Evolutionary conservation across 768 basidiomycete species (phyloP), one percentile per base, ranked within the genome.

Genomic region (Infundibulicybe gibba): DNA sequence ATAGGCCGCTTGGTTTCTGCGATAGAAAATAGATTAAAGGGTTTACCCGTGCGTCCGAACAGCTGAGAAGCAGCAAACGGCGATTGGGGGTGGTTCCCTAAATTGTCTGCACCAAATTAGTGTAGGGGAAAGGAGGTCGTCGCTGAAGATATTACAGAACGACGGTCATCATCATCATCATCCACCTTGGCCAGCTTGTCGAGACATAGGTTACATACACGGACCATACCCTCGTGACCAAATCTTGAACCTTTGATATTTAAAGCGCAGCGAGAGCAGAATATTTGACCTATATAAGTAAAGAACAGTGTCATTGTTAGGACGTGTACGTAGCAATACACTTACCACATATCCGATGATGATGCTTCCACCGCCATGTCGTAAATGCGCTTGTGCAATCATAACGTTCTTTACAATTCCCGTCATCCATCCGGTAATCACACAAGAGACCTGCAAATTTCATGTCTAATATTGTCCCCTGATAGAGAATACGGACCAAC

Each of bases 401-500:
- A 61, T 92, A 95, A 60, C 94, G 94, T 58, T 97, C 93, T 61
- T 88, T 97, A 57, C 90, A 91, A 46, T 89, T 87, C 58, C 91
- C 92, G 59, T 97, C 94, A 50, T 93, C 90, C 94, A 98, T 97
- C 97, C 97, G 98, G 61, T 97, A 97, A 59, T 97, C 91, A 52
- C 85, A 82, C 17, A 90, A 91, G 15, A 95, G 61, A n/a, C 90
- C 90, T 91, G 43, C 31, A 41, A 44, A 47, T 21, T 25, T 25
- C 25, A 8, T 8, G 8, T 25, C 25, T 25, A 8, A 4, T 25
- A 8, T 25, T 25, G 25, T 25, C 25, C 25, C 8, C 25, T 25
- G 25, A 25, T 4, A 25, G 25, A 25, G 8, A 25, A 25, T 25
- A 59, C 63, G 50, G 19, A 44, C 65, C 35, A 55, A 77, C 94